Conservation (phyloP, 2,329 filamentous ascomycete genomes). For the Pleomassaria siparia region DNA sequence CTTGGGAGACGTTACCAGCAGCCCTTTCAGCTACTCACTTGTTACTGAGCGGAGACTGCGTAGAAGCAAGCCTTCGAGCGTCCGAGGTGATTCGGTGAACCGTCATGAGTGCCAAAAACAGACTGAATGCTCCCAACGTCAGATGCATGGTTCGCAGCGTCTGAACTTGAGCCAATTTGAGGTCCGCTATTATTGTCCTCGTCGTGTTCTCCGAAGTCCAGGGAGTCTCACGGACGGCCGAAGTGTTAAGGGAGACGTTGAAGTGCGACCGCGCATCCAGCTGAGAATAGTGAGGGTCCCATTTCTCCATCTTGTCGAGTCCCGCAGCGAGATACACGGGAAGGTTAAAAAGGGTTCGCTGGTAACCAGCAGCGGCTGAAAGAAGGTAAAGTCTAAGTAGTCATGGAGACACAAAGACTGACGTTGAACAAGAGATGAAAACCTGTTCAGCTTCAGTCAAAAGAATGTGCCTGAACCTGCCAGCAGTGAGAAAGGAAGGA, state of each 20-base stretch:
- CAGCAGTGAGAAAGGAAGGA: constrained; percentile 40
- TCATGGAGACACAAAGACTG: constrained; percentile 40
- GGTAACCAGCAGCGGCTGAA: constrained; percentile 44
- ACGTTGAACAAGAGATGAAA: constrained; percentile 36
- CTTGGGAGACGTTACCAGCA: background rate
- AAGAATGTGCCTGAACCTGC: constrained; percentile 41
- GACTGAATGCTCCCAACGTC: constrained; percentile 42
- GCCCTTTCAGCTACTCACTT: constrained; percentile 26
- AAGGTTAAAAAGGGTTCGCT: constrained; percentile 36
- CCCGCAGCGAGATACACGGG: constrained; percentile 31
- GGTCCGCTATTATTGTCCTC: constrained; percentile 33
- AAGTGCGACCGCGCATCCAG: constrained; percentile 41
- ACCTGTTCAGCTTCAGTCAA: constrained; percentile 40
- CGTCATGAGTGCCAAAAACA: constrained; percentile 37
- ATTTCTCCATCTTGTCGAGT: constrained; percentile 42
- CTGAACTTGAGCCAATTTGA: constrained; percentile 42
- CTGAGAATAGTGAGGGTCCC: constrained; percentile 30
- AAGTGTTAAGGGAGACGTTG: constrained; percentile 41
- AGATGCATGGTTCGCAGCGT: constrained; percentile 44
- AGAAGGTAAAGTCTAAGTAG: constrained; percentile 35
- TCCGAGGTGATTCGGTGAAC: constrained; percentile 43
- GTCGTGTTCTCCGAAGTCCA: constrained; percentile 36
- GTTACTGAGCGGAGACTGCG: constrained; percentile 34
- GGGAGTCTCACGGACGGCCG: constrained; percentile 27
- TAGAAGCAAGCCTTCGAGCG: constrained; percentile 36